Base-by-base conservation (phyloP, 768 basidiomycete genomes). In the Exidia glandulosa region DNA sequence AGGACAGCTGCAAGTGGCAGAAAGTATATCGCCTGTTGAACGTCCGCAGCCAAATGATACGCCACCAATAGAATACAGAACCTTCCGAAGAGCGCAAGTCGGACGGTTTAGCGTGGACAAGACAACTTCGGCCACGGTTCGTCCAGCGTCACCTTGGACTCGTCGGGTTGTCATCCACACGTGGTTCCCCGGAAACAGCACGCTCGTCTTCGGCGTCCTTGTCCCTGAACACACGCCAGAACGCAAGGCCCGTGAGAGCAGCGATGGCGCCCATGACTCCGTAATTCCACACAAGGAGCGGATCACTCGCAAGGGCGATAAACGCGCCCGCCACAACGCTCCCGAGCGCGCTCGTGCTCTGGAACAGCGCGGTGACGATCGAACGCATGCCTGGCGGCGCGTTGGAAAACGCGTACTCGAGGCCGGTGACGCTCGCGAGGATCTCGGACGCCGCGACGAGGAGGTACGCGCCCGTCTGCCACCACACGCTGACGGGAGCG, bases 401-500 rank as follows among this genome's bases (percentile, higher is more conserved):
- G 25, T 19, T 54, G 25, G 67, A 66, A 66, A 66, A 72, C 33
- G 70, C 70, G 62, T 70, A 72, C 62, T 73, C 70, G 27, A 72
- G 67, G 3, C 66, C 64, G 19, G 71, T 70, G 59, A 70, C 65
- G 25, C 63, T 60, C 1, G 67, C 62, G 62, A 68, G 68, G 62
- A 73, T 71, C 64, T 72, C 67, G 36, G 63, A 64, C 48, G 69
- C 60, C 32, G 66, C 71, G 59, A 69, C 66, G 45, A 68, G 60
- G 55, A 69, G 57, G 60, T 59, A 82, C 80, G 82, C 77, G 60
- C 86, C 86, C 4, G 82, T 78, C 66, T 88, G 87, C 57, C 83
- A 83, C 87, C 87, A 89, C 12, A 90, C 86, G 62, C 83, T 87
- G 23, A 89, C 59, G 9, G 70, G 9, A 81, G 79, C 3, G 86